Evolutionary conservation across 768 basidiomycete genomes (phyloP).

Genomic region (Kondoa subrosea): DNA sequence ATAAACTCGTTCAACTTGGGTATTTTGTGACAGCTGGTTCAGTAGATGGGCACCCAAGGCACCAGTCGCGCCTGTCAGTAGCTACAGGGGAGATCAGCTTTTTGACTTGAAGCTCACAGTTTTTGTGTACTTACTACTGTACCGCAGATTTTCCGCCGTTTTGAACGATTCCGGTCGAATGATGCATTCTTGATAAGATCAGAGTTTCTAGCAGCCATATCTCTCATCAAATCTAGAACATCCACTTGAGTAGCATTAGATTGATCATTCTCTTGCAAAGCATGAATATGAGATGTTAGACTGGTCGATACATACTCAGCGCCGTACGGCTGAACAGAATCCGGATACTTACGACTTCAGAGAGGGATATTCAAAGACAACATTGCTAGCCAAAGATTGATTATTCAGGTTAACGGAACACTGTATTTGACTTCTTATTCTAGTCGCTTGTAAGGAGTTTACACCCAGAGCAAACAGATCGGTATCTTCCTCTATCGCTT

Average conservation of each 20-base stretch:
- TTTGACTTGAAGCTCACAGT: constrained; percentile 8
- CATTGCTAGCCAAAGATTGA: constrained; percentile 23
- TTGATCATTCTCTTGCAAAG: neutral
- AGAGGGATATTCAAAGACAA: constrained; percentile 30
- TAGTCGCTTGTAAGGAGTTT: constrained; percentile 30
- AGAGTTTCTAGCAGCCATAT: neutral
- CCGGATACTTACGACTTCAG: constrained; percentile 14
- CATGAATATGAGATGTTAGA: constrained; percentile 11
- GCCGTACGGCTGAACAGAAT: neutral
- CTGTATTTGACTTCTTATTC: constrained; percentile 26
- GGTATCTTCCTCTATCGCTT: constrained; percentile 18
- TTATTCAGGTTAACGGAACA: constrained; percentile 23
- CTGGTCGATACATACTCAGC: constrained; percentile 2
- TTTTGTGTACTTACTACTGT: neutral
- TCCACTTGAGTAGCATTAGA: neutral
- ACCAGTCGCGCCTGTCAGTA: constrained; percentile 32
- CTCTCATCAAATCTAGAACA: constrained; percentile 7
- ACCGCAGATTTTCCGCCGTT: neutral
- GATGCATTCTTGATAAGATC: neutral
- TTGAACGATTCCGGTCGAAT: neutral
- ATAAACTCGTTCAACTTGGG: constrained; percentile 20
- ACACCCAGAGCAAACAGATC: constrained; percentile 32
- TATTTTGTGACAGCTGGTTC: constrained; percentile 13
- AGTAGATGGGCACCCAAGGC: constrained; percentile 29
- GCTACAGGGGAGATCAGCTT: constrained; percentile 16